Base-by-base conservation (phyloP, 2,329 filamentous ascomycete genomes). In the Neodidymelliopsis sp. region DNA sequence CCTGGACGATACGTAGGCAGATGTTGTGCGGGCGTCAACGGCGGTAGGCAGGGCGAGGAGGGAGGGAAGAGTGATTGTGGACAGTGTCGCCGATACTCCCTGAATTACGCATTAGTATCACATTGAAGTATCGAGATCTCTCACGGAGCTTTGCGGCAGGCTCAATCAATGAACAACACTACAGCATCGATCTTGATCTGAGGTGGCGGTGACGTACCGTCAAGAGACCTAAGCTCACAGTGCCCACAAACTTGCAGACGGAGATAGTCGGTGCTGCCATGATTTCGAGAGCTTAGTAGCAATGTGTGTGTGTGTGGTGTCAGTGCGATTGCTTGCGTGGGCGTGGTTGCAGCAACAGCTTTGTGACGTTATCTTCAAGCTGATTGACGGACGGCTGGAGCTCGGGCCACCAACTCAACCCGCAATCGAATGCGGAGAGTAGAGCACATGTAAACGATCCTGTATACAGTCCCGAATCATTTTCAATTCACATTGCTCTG, bases 231-330 rank as follows among this genome's bases (percentile, higher is more conserved):
- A 97, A 82, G 64, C 89, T 93, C 60, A 96, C 84, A 40, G 91
- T 95, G 67, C 93, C 93, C 61, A 97, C 88, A 73, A 97, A 96
- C 78, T 97, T 97, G 77, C 89, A 85, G 73, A 88, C 77, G 46
- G 90, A 86, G 67, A 96, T 80, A 67, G 85, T 85, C 63, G 82
- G 84, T 63, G 84, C 80, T 84, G 91, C 89, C 74, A 70, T 79
- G 44, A 46, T 65, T 51, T 49, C 45, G 16, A 25, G 2, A 23
- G 12, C 16, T 15, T 22, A 23, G 33, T n/a, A 16, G 27, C 16
- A 6, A 11, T 31, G 24, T 27, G 10, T n/a, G 20, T 12, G 12
- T n/a, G n/a, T n/a, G 22, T 24, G 33, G 29, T 10, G 18, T 38
- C n/a, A 13, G 20, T 28, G 41, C 13, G 44, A 41, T 25, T 41